Conservation (phyloP, 768 basidiomycete species). For the Serpula lacrymans region DNA sequence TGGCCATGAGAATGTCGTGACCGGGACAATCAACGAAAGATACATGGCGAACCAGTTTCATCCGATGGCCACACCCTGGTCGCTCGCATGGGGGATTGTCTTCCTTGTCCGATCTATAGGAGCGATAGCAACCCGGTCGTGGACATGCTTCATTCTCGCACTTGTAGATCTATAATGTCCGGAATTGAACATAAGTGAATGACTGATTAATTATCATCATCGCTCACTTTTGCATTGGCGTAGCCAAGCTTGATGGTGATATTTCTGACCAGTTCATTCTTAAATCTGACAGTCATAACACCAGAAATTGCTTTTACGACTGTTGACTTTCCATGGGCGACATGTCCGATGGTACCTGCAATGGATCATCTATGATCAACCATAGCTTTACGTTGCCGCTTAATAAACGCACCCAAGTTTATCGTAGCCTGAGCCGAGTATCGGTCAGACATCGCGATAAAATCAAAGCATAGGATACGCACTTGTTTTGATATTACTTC, state of each 20-base stretch:
- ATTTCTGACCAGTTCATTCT: conserved; percentile 98
- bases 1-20: conserved; percentile 99
- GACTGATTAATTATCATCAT: conserved; percentile 21
- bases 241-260: conserved; percentile 99
- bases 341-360: conserved; percentile 95
- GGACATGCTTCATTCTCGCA: conserved; percentile 94
- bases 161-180: conserved; percentile 79
- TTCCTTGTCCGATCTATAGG: conserved; percentile 92
- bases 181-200: conserved; percentile 4
- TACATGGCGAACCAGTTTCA: conserved; percentile 94
- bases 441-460: conserved; percentile 3
- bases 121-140: conserved; percentile 90
- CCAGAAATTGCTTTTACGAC: conserved; percentile 99
- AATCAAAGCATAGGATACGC: conserved; percentile 18
- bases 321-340: conserved; percentile 95
- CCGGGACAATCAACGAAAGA: conserved; percentile 98
- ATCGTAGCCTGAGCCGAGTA: conserved; percentile 75
- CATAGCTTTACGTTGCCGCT: neutral
- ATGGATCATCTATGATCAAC: neutral
- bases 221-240: conserved; percentile 99
- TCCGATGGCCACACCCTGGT: conserved; percentile 83
- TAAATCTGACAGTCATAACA: conserved; percentile 97
- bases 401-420: conserved; percentile 71
- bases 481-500: conserved; percentile 92
- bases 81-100: conserved; percentile 91